Evolutionary conservation across 1,284 basidiomycete species (phyloP).

Genomic region (Cystobasidium sp.): DNA sequence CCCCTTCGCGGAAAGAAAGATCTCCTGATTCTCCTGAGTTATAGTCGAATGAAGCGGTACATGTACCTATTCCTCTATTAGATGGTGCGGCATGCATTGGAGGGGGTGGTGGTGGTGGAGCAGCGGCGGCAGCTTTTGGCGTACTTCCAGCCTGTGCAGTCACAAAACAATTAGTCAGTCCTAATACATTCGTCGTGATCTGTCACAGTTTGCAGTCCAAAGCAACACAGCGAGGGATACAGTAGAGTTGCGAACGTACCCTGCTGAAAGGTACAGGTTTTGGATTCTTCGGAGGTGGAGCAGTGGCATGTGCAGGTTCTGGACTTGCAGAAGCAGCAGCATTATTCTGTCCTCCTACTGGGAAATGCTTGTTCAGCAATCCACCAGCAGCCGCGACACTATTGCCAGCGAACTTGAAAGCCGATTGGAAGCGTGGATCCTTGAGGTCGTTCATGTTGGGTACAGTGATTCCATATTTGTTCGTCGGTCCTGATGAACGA

Average conservation of each 20-base stretch:
- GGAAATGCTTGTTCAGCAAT: slow-evolving; percentile 37
- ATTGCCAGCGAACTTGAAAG: slow-evolving; percentile 38
- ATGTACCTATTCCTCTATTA: slow-evolving; percentile 36
- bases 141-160: no score
- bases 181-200: background rate
- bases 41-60: slow-evolving; percentile 40
- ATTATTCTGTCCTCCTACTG: slow-evolving; percentile 15
- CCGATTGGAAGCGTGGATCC: slow-evolving; percentile 35
- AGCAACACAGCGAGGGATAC: background rate
- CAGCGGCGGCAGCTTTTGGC: background rate
- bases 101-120: slow-evolving; percentile 25
- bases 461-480: slow-evolving; percentile 40
- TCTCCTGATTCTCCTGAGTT: slow-evolving; percentile 33
- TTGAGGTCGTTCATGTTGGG: slow-evolving; percentile 36
- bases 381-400: slow-evolving; percentile 32
- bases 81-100: slow-evolving; percentile 12
- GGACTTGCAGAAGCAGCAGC: background rate
- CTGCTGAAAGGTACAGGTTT: slow-evolving; percentile 25
- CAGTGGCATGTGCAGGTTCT: slow-evolving; percentile 1
- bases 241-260: slow-evolving; percentile 4
- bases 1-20: slow-evolving; percentile 37
- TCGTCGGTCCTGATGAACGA: background rate
- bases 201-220: background rate
- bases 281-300: slow-evolving; percentile 21
- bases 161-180: no score